Conservation (phyloP, 2,329 filamentous ascomycete genomes). For the Arthrinium phaeospermum region DNA sequence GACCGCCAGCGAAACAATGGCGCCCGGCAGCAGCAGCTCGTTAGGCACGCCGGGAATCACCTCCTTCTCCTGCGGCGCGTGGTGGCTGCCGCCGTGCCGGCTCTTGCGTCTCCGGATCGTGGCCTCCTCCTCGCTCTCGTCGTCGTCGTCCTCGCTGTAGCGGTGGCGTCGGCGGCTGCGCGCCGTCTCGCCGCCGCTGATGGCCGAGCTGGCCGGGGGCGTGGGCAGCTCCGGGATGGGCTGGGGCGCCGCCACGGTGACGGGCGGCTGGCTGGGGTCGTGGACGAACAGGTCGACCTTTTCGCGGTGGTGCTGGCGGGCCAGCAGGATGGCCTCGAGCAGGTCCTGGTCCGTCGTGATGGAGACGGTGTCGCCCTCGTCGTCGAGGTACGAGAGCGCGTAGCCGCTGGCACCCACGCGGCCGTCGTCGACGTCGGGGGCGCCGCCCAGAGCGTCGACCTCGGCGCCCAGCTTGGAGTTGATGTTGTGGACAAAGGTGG, state of each 20-base stretch:
- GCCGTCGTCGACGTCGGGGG: slow-evolving; percentile 78
- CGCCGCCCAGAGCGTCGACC: slow-evolving; percentile 81
- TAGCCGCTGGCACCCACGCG: slow-evolving; percentile 79
- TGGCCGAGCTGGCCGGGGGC: slow-evolving; percentile 53
- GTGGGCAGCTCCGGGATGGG: slow-evolving; percentile 51
- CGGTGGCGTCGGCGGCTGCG: slow-evolving; percentile 53
- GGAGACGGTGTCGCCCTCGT: slow-evolving; percentile 94
- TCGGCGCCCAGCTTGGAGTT: slow-evolving; percentile 85
- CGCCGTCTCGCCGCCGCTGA: slow-evolving; percentile 42
- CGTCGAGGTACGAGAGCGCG: slow-evolving; percentile 93
- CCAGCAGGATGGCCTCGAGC: slow-evolving; percentile 84
- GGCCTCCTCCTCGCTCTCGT: slow-evolving; percentile 54
- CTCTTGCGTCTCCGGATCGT: slow-evolving; percentile 59
- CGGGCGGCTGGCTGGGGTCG: slow-evolving; percentile 86
- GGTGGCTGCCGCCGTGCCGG: slow-evolving; percentile 41
- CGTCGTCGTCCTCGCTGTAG: slow-evolving; percentile 57
- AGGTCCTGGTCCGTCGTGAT: slow-evolving; percentile 96
- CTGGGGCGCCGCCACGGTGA: slow-evolving; percentile 63
- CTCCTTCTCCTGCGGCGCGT: slow-evolving; percentile 66
- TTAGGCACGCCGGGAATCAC: slow-evolving; percentile 92
- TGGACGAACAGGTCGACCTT: slow-evolving; percentile 99
- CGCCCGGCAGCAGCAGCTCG: slow-evolving; percentile 89
- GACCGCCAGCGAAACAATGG: slow-evolving; percentile 92
- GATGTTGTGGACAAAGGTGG: slow-evolving; percentile 77
- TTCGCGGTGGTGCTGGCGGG: slow-evolving; percentile 77